Percentiles rank a stretch among this genome's conserved stretches.
These are phyloP conservation scores for Tolypocladium amazonense DNA, from an alignment of 2,329 filamentous ascomycete species.

Conservation along the genomic window DNA sequence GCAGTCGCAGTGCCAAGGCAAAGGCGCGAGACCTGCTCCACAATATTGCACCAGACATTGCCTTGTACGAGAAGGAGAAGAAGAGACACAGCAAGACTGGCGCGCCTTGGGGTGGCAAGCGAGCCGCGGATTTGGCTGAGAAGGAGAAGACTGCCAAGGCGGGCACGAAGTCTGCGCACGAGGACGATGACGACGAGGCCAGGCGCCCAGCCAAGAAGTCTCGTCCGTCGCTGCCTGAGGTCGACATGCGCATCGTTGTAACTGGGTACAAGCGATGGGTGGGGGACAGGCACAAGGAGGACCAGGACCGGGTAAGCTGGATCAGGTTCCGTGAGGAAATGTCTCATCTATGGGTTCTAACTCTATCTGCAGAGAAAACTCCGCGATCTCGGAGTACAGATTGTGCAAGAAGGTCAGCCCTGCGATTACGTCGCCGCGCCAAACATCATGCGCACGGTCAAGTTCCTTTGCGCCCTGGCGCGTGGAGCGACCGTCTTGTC, in stretches of 20 bases:
- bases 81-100: conserved; percentile 53
- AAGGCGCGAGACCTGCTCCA: conserved; percentile 71
- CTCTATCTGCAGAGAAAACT: conserved; percentile 54
- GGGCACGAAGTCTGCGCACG: conserved; percentile 28
- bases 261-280: conserved; percentile 82
- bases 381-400: conserved; percentile 69
- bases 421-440: conserved; percentile 87
- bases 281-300: conserved; percentile 60
- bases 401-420: conserved; percentile 63
- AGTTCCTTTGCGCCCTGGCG: conserved; percentile 83
- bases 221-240: conserved; percentile 48
- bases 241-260: conserved; percentile 66
- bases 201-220: conserved; percentile 49
- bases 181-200: conserved; percentile 28
- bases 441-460: conserved; percentile 76
- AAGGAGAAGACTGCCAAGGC: conserved; percentile 35
- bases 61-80: conserved; percentile 84
- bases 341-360: conserved; percentile 7
- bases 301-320: conserved; percentile 64
- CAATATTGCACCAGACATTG: conserved; percentile 71
- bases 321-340: neutral
- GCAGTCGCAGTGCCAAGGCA: conserved; percentile 79
- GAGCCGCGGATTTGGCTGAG: conserved; percentile 48
- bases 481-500: conserved; percentile 68
- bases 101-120: conserved; percentile 50